A percentile compares a stretch with the other conserved stretches of the same genome.
These are phyloP conservation scores for Seiridium cupressi DNA, from an alignment of 2,329 filamentous ascomycete species.

Conservation along the genomic window DNA sequence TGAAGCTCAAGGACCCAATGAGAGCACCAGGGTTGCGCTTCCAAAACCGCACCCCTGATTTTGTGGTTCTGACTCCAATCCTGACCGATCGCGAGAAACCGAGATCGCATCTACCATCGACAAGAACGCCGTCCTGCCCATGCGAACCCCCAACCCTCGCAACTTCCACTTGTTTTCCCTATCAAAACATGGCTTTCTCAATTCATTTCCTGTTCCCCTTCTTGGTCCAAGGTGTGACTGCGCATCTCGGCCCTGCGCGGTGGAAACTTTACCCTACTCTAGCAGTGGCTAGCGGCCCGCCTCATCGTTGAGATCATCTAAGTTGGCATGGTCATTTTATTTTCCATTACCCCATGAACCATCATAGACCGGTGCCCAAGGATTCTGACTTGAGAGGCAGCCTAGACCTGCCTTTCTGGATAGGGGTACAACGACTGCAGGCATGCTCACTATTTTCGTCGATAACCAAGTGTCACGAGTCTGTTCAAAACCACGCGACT, in stretches of 20 bases:
- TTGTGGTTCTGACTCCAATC: neutral
- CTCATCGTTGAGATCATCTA: neutral
- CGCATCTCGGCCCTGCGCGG: neutral
- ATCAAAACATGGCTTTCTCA: neutral
- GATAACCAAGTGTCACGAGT: neutral
- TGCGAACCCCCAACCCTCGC: neutral
- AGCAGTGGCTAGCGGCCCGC: neutral
- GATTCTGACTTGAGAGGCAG: too few species aligned
- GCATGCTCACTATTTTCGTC: neutral
- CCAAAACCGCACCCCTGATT: neutral
- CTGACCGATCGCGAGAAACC: neutral
- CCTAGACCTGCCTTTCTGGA: neutral
- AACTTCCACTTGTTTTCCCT: neutral
- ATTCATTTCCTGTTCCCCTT: neutral
- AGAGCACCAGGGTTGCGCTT: neutral
- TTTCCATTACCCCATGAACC: conserved; percentile 1
- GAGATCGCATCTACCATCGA: too few species aligned
- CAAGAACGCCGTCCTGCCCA: neutral
- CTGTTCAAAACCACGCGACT: too few species aligned
- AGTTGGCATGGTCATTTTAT: neutral
- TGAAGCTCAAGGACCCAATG: too few species aligned
- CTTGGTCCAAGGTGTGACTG: neutral
- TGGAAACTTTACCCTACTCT: conserved; percentile 2
- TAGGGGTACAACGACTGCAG: neutral
- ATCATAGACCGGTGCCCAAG: conserved; percentile 3